These are phyloP conservation scores for Fusarium tupiense DNA, from an alignment of 2,329 filamentous ascomycete species.

Conservation along the genomic window DNA sequence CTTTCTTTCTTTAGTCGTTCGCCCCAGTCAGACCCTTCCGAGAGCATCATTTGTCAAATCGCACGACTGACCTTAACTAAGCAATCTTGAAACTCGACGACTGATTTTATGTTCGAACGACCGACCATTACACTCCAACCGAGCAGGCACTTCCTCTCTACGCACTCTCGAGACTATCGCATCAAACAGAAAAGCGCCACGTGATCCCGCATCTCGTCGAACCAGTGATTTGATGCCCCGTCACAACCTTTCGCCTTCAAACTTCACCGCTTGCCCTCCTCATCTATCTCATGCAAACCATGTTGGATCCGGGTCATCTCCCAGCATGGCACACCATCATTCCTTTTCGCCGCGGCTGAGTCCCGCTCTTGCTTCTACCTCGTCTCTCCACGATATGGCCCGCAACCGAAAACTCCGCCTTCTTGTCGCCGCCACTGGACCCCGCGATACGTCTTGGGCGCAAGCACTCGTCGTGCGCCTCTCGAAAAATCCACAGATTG, in stretches of 20 bases:
- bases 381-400: conserved; percentile 51
- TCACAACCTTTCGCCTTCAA: conserved; percentile 41
- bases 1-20: conserved; percentile 29
- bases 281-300: conserved; percentile 41
- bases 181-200: conserved; percentile 28
- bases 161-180: neutral
- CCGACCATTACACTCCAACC: neutral
- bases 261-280: conserved; percentile 44
- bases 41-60: conserved; percentile 36
- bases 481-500: conserved; percentile 70
- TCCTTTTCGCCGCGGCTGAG: conserved; percentile 46
- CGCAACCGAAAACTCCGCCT: conserved; percentile 64
- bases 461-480: conserved; percentile 73
- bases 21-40: conserved; percentile 20
- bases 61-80: conserved; percentile 7
- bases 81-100: conserved; percentile 19
- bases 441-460: conserved; percentile 71
- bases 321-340: conserved; percentile 48
- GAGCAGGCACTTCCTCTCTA: neutral
- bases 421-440: conserved; percentile 72
- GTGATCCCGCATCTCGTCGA: conserved; percentile 37
- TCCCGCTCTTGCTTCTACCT: conserved; percentile 46
- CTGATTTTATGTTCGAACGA: neutral
- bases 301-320: conserved; percentile 44
- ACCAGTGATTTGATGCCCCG: conserved; percentile 48